Conservation (phyloP, 23 red algal genomes). For the Gracilaria caudata region DNA sequence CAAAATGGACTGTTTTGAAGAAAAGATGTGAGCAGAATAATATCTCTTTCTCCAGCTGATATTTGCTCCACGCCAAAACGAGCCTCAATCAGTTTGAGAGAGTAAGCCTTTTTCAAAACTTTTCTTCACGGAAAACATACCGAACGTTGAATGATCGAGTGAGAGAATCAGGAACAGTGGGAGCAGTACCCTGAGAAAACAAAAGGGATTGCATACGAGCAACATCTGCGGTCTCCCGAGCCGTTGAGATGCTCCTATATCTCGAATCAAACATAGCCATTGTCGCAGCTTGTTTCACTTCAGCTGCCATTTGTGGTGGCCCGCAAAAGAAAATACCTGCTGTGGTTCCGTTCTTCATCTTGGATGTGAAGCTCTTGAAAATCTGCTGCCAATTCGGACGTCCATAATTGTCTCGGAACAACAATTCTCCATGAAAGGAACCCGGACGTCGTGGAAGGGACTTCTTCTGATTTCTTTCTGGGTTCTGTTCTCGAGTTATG, state of each 20-base stretch:
- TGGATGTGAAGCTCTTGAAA: constrained; percentile 21
- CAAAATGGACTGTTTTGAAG: too few relatives aligned
- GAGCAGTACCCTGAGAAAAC: constrained; percentile 10
- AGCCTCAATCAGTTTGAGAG: not conserved
- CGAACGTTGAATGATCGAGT: constrained; percentile 43
- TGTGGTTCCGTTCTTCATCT: constrained; percentile 41
- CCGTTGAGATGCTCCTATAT: constrained; percentile 20
- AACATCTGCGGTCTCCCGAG: not conserved
- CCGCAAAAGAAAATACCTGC: constrained; percentile 68
- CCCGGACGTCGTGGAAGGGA: not conserved
- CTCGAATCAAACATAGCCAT: constrained; percentile 41
- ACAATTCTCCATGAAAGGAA: not conserved
- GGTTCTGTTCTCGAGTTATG: constrained; percentile 44
- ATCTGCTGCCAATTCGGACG: constrained; percentile 33
- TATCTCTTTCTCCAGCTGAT: too few relatives aligned
- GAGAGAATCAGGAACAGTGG: constrained; percentile 9
- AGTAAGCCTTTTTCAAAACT: not conserved
- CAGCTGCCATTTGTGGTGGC: constrained; percentile 42
- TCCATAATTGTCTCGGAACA: constrained; percentile 23
- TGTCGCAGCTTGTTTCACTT: constrained; percentile 36
- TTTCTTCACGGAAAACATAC: constrained; percentile 39
- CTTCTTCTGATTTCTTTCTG: not conserved
- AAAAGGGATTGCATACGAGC: constrained; percentile 21
- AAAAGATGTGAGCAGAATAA: too few relatives aligned
- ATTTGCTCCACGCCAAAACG: not conserved